phyloP scores from a whole-genome alignment of 1,139 yeast genomes.

The Hansenula lynferdii region DNA sequence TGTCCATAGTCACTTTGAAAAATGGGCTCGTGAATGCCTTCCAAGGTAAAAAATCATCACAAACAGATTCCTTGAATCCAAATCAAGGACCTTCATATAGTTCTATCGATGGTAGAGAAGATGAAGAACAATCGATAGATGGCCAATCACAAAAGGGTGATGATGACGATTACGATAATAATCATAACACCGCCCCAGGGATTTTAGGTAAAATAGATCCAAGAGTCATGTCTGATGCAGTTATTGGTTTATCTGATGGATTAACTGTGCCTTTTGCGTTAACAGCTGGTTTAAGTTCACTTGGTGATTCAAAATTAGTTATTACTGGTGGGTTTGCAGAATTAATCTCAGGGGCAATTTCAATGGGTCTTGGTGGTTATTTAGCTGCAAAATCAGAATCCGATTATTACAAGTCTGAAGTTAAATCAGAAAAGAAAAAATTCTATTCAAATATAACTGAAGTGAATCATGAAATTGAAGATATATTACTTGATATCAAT shows the following conservation, averaged over 20 bases:
- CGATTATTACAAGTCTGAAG: slow-evolving; percentile 68
- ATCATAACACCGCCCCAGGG: slow-evolving; percentile 6
- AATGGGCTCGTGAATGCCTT: slow-evolving; percentile 25
- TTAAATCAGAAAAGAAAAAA: slow-evolving; percentile 61
- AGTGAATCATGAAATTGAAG: slow-evolving; percentile 66
- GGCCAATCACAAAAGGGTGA: neutral
- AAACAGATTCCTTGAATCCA: slow-evolving; percentile 8
- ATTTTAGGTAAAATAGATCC: slow-evolving; percentile 43
- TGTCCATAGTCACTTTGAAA: slow-evolving; percentile 32
- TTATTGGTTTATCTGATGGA: slow-evolving; percentile 78
- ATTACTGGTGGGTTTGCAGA: slow-evolving; percentile 88
- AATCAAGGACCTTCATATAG: slow-evolving; percentile 7
- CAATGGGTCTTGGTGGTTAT: slow-evolving; percentile 84
- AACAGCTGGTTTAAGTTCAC: slow-evolving; percentile 75
- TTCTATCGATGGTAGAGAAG: slow-evolving; percentile 9
- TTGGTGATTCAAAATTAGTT: slow-evolving; percentile 70
- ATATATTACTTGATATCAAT: slow-evolving; percentile 58
- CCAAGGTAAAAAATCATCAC: slow-evolving; percentile 7
- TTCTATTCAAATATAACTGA: slow-evolving; percentile 62
- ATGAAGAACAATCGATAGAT: slow-evolving; percentile 1
- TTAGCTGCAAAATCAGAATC: slow-evolving; percentile 77
- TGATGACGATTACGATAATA: slow-evolving; percentile 8
- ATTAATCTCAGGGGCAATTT: slow-evolving; percentile 75
- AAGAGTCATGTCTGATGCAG: slow-evolving; percentile 74
- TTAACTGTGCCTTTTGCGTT: slow-evolving; percentile 81